These are phyloP conservation scores for Pythium monospermum DNA, from an alignment of 352 stramenopile genomes.

Conservation along the genomic window DNA sequence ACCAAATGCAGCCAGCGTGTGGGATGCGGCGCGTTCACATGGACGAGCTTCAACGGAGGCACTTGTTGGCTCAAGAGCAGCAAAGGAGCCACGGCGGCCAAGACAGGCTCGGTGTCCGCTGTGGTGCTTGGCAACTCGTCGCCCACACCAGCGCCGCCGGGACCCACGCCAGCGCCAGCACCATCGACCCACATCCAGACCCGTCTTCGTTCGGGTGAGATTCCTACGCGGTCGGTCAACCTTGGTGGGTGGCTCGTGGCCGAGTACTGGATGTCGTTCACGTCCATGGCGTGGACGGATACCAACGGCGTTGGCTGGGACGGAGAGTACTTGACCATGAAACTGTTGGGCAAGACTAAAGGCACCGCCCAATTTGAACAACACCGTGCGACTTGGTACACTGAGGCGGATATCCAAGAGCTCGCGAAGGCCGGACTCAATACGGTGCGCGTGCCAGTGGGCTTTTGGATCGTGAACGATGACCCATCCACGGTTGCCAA, in stretches of 20 bases:
- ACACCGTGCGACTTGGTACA: constrained; percentile 56
- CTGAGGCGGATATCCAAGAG: constrained; percentile 32
- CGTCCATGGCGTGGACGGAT: constrained; percentile 54
- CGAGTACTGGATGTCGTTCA: constrained; percentile 51
- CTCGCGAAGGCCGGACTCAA: constrained; percentile 32
- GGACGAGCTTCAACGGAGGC: too few relatives aligned
- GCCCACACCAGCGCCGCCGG: too few relatives aligned
- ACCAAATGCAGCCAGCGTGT: too few relatives aligned
- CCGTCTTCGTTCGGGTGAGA: constrained; percentile 18
- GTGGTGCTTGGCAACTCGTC: too few relatives aligned
- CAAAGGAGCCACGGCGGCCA: background rate
- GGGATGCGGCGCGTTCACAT: too few relatives aligned
- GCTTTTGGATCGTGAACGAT: constrained; percentile 48
- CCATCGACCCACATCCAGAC: constrained; percentile 25
- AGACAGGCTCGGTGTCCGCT: background rate
- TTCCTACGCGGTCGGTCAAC: constrained; percentile 41
- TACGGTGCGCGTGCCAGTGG: constrained; percentile 29
- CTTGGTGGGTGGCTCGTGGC: constrained; percentile 33
- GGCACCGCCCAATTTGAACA: constrained; percentile 30
- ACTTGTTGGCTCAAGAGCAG: too few relatives aligned
- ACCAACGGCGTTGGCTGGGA: constrained; percentile 42
- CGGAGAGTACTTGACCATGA: constrained; percentile 24
- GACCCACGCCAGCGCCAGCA: too few relatives aligned
- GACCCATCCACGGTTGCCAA: background rate
- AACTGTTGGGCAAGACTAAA: constrained; percentile 17